Percentiles rank a stretch among this genome's conserved stretches.
Conservation (phyloP, 371 early-diverging fungal species). For the Chytridiales sp. region DNA sequence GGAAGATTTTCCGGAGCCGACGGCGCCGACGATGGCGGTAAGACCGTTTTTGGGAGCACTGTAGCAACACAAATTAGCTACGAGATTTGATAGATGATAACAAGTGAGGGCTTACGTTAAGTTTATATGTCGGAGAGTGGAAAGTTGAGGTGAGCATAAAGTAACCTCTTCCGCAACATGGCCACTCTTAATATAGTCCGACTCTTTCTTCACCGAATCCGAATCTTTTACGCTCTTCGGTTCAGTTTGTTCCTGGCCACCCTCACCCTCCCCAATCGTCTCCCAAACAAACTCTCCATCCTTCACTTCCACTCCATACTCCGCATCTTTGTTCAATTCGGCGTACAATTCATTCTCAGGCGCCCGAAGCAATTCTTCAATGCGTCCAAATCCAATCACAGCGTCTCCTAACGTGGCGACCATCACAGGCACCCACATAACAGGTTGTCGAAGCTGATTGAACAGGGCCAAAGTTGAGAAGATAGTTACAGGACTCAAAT, state of each 20-base stretch:
- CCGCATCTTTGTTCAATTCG: neutral
- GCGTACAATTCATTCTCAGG: conserved; percentile 22
- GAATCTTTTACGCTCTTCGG: neutral
- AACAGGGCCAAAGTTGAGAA: conserved; percentile 34
- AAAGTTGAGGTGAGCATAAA: neutral
- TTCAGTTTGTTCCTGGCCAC: neutral
- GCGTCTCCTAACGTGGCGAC: conserved; percentile 20
- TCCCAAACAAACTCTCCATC: conserved; percentile 31
- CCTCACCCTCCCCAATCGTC: neutral
- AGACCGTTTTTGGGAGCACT: conserved; percentile 43
- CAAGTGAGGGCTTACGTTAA: neutral
- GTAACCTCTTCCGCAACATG: neutral
- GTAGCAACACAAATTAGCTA: too few relatives aligned
- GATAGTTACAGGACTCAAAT: conserved; percentile 4
- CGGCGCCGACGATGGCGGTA: conserved; percentile 57
- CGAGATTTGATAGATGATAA: neutral
- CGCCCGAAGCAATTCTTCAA: conserved; percentile 21
- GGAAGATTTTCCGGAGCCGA: conserved; percentile 59
- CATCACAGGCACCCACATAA: conserved; percentile 32
- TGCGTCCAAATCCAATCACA: conserved; percentile 12
- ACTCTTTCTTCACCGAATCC: neutral
- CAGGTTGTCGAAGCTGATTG: conserved; percentile 28
- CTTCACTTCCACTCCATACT: conserved; percentile 12
- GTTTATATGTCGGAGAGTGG: conserved; percentile 18
- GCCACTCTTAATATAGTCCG: neutral